Percentiles rank a stretch among this genome's conserved stretches.
Conservation (phyloP, 192 early-diverging fungal species). For the Coemansia nantahalensis region DNA sequence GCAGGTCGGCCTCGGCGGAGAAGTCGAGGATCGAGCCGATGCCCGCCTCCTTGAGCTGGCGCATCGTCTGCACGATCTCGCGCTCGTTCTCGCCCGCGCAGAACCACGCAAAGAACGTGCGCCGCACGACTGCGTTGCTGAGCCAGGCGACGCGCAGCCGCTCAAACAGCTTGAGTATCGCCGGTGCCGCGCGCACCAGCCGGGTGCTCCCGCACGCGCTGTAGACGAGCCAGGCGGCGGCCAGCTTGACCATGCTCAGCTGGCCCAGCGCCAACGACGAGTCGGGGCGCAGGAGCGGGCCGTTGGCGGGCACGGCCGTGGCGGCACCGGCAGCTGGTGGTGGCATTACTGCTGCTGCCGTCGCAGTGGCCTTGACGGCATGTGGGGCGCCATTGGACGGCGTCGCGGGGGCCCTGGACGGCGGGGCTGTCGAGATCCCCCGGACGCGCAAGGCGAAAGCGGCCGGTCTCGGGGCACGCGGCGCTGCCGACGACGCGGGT, state of each 20-base stretch:
- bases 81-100: constrained; percentile 80
- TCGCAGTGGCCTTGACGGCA: constrained; percentile 1
- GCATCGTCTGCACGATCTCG: constrained; percentile 84
- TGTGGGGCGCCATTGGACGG: constrained; percentile 3
- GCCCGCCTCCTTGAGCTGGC: constrained; percentile 55
- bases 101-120: constrained; percentile 86
- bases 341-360: constrained; percentile 2
- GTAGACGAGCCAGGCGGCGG: constrained; percentile 41
- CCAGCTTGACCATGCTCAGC: constrained; percentile 38
- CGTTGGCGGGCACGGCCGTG: background rate
- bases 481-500: constrained; percentile 15
- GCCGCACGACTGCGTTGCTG: constrained; percentile 70
- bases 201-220: constrained; percentile 28
- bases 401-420: constrained; percentile 10
- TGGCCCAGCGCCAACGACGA: constrained; percentile 37
- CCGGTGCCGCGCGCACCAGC: constrained; percentile 40
- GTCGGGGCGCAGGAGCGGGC: constrained; percentile 38
- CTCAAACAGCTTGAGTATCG: constrained; percentile 26
- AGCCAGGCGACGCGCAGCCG: constrained; percentile 39
- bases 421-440: constrained; percentile 17
- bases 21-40: constrained; percentile 88
- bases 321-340: background rate
- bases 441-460: constrained; percentile 13
- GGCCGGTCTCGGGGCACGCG: constrained; percentile 23
- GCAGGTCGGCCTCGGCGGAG: constrained; percentile 82